Conservation (phyloP, 2,329 filamentous ascomycete genomes). For the Epichloe typhina region DNA sequence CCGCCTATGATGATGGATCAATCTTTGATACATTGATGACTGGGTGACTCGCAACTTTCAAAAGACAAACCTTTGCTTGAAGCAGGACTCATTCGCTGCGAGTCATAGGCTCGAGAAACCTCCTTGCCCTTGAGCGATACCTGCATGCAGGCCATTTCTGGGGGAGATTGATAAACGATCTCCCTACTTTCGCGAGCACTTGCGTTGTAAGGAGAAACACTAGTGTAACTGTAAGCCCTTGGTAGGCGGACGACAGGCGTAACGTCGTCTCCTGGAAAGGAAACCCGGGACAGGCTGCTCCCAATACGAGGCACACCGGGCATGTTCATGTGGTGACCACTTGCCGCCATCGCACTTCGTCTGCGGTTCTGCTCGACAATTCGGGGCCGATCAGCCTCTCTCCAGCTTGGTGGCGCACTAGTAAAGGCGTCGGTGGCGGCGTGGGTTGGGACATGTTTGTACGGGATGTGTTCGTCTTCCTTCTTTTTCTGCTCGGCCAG, state of each 20-base stretch:
- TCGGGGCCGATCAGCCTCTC: conserved; percentile 29
- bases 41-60: background rate
- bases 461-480: conserved; percentile 27
- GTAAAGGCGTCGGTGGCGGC: conserved; percentile 44
- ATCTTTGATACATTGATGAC: background rate
- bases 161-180: conserved; percentile 17
- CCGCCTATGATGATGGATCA: conserved; percentile 2
- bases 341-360: conserved; percentile 34
- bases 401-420: conserved; percentile 39
- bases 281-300: conserved; percentile 33
- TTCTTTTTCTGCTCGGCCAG: conserved; percentile 32
- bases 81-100: conserved; percentile 22
- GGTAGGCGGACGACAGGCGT: conserved; percentile 27
- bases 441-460: conserved; percentile 49
- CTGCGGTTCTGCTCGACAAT: conserved; percentile 38
- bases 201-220: conserved; percentile 18
- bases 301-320: conserved; percentile 29
- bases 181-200: conserved; percentile 17
- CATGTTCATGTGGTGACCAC: conserved; percentile 24
- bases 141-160: conserved; percentile 12
- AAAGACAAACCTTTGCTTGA: conserved; percentile 21
- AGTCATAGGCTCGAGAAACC: conserved; percentile 20
- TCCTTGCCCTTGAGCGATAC: conserved; percentile 31
- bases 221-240: conserved; percentile 30
- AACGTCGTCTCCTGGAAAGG: conserved; percentile 29